These are phyloP conservation scores for Trematosphaeria pertusa DNA, from an alignment of 2,329 filamentous ascomycete genomes.

Conservation along the genomic window DNA sequence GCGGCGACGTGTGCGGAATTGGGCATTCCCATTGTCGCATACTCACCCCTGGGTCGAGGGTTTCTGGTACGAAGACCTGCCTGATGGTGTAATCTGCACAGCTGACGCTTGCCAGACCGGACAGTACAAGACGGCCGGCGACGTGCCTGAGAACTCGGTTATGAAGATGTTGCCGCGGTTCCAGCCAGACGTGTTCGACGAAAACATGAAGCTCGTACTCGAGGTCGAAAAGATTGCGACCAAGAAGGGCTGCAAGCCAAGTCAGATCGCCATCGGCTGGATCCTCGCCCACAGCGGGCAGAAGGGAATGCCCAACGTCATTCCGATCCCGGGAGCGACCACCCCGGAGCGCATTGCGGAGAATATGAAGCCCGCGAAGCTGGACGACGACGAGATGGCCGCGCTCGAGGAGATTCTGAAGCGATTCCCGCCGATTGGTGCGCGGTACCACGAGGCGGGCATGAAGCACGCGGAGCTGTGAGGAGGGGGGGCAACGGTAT, in stretches of 20 bases:
- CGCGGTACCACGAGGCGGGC: slow-evolving; percentile 42
- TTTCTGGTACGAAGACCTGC: slow-evolving; percentile 56
- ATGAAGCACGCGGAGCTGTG: slow-evolving; percentile 15
- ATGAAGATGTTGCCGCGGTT: slow-evolving; percentile 64
- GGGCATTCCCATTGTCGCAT: slow-evolving; percentile 71
- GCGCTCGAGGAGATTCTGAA: slow-evolving; percentile 61
- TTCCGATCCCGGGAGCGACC: slow-evolving; percentile 72
- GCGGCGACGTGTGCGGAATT: slow-evolving; percentile 65
- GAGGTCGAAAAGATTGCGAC: slow-evolving; percentile 66
- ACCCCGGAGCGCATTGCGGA: slow-evolving; percentile 64
- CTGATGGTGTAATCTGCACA: slow-evolving; percentile 26
- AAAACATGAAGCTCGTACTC: slow-evolving; percentile 69
- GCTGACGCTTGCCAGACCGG: slow-evolving; percentile 44
- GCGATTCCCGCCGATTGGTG: slow-evolving; percentile 52
- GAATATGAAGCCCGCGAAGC: slow-evolving; percentile 64
- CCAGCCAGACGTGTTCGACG: slow-evolving; percentile 67
- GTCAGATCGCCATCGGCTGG: slow-evolving; percentile 74
- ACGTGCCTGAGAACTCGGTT: slow-evolving; percentile 65
- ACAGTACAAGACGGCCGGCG: slow-evolving; percentile 57
- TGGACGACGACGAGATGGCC: slow-evolving; percentile 57
- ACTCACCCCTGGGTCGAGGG: slow-evolving; percentile 73
- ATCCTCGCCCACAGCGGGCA: slow-evolving; percentile 57
- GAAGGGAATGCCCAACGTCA: slow-evolving; percentile 63
- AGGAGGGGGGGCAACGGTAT: slow-evolving; percentile 5
- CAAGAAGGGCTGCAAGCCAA: slow-evolving; percentile 64